Evolutionary conservation across 768 basidiomycete genomes (phyloP), one percentile per base, ranked within the genome.

Genomic region (Hygrocybe coccinea): DNA sequence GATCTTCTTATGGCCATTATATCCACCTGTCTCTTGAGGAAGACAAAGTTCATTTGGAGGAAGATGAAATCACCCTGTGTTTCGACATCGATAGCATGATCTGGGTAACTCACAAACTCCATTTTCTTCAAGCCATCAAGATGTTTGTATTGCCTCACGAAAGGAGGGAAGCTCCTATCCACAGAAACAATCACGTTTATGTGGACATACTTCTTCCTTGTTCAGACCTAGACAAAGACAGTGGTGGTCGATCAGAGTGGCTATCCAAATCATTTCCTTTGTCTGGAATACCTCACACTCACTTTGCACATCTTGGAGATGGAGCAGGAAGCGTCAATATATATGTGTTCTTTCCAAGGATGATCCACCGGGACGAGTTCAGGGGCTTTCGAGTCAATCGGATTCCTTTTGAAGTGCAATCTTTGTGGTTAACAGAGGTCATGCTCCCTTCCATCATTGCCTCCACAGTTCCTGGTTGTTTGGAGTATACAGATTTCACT

Each of bases 1-100:
- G 17, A 14, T 25, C 24, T 25, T 12, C 19, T 25, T 21, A 12
- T 21, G 19, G 24, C 19, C 15, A 41, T 41, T 47, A 15, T 25
- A 47, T 47, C 24, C 24, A 47, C 24, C 11, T 47, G 5, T 11
- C 11, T 47, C 45, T 25, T 6, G 45, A 47, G 21, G 19, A 25
- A 19, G 45, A 47, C 21, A 21, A 14, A 25, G 45, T 25, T 25
- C 19, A 21, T 14, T 15, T 47, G 12, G 19, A 21, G 19, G 14
- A 19, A 14, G 45, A 47, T 21, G 45, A 47, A 25, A 21, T 47
- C 3, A 21, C 45, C 17, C 5, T 19, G 14, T 21, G 19, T 19
- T 14, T 47, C 24, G 45, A 47, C 24, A 47, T 47, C 45, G 45
- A 47, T 47, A 47, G 45, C 45, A 21, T 25, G 19, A 47, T 47